A percentile compares a stretch with the other conserved stretches of the same genome.
phyloP scores from a whole-genome alignment of 139 green algal genomes.

The Chlamydomonas eustigma region DNA sequence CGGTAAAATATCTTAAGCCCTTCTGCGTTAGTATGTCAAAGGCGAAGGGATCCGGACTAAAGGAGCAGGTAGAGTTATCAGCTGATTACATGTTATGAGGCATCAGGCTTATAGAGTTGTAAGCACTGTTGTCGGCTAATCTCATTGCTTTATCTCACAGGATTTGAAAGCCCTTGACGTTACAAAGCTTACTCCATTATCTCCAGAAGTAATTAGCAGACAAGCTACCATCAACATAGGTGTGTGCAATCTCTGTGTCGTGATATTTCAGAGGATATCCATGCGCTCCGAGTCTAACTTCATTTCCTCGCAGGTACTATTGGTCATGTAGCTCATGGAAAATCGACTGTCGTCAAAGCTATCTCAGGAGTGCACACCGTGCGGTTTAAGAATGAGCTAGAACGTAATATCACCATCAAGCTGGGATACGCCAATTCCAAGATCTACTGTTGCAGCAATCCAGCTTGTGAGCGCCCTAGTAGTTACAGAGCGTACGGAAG shows the following conservation, averaged over 20 bases:
- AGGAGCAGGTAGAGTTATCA: slow-evolving; percentile 13
- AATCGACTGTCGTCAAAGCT: slow-evolving; percentile 99
- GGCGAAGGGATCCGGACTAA: slow-evolving; percentile 9
- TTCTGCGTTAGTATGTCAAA: slow-evolving; percentile 7
- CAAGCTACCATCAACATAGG: slow-evolving; percentile 99
- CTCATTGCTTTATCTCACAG: too few species aligned
- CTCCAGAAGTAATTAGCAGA: slow-evolving; percentile 95
- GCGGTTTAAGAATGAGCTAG: slow-evolving; percentile 99
- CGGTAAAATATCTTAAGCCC: too few species aligned
- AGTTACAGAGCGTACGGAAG: slow-evolving; percentile 86
- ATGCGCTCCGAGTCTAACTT: too few species aligned
- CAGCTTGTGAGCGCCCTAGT: slow-evolving; percentile 75
- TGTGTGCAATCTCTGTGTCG: too few species aligned
- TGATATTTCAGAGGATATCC: too few species aligned
- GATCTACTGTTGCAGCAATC: slow-evolving; percentile 92
- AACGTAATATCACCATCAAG: slow-evolving; percentile 99
- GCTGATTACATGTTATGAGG: neutral
- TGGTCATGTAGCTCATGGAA: slow-evolving; percentile 98
- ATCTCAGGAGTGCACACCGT: slow-evolving; percentile 99
- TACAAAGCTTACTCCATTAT: slow-evolving; percentile 85
- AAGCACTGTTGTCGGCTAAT: too few species aligned
- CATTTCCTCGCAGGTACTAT: slow-evolving; percentile 80
- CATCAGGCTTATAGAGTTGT: neutral
- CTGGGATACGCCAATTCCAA: slow-evolving; percentile 99
- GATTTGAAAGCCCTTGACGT: slow-evolving; percentile 84